Evolutionary conservation across 2,329 filamentous ascomycete species (phyloP).

Genomic region (Xylariales sp.): DNA sequence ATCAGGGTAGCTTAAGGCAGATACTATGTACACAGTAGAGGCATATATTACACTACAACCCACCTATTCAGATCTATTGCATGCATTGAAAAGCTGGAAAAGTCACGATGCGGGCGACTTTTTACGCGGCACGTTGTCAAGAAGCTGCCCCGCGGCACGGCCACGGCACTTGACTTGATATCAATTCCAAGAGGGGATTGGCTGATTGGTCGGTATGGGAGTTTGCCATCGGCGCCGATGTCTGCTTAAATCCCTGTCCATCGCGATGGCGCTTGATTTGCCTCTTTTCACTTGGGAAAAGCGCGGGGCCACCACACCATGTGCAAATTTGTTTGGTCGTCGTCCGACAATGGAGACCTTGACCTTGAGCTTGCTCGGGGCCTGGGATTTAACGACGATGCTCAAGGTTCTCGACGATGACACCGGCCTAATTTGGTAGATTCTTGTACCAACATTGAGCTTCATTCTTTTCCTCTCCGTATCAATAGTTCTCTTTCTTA

Average conservation of each 20-base stretch:
- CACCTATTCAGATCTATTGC: no score
- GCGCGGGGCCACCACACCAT: conserved; percentile 1
- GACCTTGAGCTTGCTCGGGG: not conserved
- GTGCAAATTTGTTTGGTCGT: conserved; percentile 6
- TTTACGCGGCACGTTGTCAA: not conserved
- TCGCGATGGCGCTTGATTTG: not conserved
- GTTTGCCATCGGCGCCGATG: not conserved
- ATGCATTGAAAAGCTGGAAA: no score
- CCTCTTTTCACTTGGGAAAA: not conserved
- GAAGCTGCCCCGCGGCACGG: not conserved
- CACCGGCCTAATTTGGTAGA: no score
- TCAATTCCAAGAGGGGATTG: not conserved
- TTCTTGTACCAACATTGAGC: conserved; percentile 3
- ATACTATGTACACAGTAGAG: no score
- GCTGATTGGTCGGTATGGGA: not conserved
- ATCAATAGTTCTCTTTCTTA: no score
- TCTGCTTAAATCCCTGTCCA: conserved; percentile 1
- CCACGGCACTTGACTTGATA: not conserved
- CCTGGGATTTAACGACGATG: no score
- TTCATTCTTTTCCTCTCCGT: conserved; percentile 1
- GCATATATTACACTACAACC: no score
- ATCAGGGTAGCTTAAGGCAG: no score
- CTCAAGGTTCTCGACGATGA: no score
- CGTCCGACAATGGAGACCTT: not conserved
- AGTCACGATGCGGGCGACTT: no score